These are phyloP conservation scores for Termitomyces sp. DNA, from an alignment of 768 basidiomycete species.

Conservation along the genomic window DNA sequence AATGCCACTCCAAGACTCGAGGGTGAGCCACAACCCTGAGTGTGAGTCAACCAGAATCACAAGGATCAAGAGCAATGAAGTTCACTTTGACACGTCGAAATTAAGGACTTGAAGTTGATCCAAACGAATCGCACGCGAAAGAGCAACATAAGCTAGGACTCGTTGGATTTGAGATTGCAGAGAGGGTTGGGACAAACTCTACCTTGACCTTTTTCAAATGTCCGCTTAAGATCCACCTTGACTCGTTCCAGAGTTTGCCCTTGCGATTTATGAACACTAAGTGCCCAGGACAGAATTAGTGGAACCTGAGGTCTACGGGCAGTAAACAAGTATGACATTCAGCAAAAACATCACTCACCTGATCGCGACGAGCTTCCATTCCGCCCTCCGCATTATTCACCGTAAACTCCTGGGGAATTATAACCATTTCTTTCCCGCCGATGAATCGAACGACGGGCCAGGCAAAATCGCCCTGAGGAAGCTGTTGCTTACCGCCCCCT, in stretches of 20 bases:
- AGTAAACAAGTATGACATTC: background rate
- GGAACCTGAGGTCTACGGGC: constrained; percentile 41
- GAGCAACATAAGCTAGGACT: constrained; percentile 58
- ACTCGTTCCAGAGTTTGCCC: constrained; percentile 86
- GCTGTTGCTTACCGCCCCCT: constrained; percentile 18
- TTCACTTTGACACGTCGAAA: constrained; percentile 56
- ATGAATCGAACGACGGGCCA: constrained; percentile 65
- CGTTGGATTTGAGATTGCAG: background rate
- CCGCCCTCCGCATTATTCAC: constrained; percentile 53
- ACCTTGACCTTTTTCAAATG: constrained; percentile 84
- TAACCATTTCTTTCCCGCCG: constrained; percentile 38
- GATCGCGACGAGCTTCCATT: constrained; percentile 53
- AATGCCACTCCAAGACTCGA: constrained; percentile 54
- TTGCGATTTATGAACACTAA: constrained; percentile 87
- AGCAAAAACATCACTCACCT: constrained; percentile 29
- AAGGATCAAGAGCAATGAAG: background rate
- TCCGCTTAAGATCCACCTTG: constrained; percentile 67
- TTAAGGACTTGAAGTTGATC: constrained; percentile 57
- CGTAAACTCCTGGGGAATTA: constrained; percentile 55
- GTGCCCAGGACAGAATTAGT: constrained; percentile 81
- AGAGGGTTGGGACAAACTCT: background rate
- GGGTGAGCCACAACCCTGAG: constrained; percentile 62
- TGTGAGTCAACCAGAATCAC: background rate
- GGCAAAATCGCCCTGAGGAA: constrained; percentile 8
- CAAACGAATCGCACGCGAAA: constrained; percentile 70